Percentiles rank a stretch among this genome's conserved stretches.
Conservation (phyloP, 2,329 filamentous ascomycete species). For the Xylogone sp. region DNA sequence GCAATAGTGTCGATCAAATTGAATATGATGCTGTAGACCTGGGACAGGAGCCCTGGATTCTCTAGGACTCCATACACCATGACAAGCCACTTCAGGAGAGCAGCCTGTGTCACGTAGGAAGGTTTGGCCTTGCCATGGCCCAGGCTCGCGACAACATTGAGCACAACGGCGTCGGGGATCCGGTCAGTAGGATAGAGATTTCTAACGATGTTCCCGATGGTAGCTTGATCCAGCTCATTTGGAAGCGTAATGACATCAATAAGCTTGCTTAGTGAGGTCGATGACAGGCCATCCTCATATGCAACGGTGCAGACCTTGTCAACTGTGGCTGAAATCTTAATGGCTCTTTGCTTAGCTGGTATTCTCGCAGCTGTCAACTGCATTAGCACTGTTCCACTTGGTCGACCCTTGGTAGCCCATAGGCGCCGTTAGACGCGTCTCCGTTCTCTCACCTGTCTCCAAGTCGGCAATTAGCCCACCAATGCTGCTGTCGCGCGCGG, state of each 20-base stretch:
- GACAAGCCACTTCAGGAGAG: constrained; percentile 74
- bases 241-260: constrained; percentile 64
- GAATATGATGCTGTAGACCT: constrained; percentile 73
- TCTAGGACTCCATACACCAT: constrained; percentile 71
- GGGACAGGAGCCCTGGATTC: constrained; percentile 58
- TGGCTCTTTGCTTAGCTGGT: constrained; percentile 62
- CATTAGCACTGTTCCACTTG: constrained; percentile 7
- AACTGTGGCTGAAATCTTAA: constrained; percentile 59
- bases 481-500: constrained; percentile 8
- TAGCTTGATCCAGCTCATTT: constrained; percentile 72
- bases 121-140: constrained; percentile 76
- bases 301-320: constrained; percentile 59
- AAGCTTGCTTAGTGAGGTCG: constrained; percentile 56
- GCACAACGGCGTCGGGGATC: constrained; percentile 56
- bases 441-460: constrained; percentile 18
- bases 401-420: neutral
- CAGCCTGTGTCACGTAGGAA: constrained; percentile 63
- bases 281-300: constrained; percentile 65
- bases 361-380: constrained; percentile 48
- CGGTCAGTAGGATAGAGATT: constrained; percentile 71
- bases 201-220: constrained; percentile 63
- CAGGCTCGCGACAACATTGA: constrained; percentile 68
- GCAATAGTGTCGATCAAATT: constrained; percentile 78
- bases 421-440: constrained; percentile 14
- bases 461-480: constrained; percentile 20